phyloP scores from a whole-genome alignment of 768 basidiomycete species.

The Psilocybe sp. region DNA sequence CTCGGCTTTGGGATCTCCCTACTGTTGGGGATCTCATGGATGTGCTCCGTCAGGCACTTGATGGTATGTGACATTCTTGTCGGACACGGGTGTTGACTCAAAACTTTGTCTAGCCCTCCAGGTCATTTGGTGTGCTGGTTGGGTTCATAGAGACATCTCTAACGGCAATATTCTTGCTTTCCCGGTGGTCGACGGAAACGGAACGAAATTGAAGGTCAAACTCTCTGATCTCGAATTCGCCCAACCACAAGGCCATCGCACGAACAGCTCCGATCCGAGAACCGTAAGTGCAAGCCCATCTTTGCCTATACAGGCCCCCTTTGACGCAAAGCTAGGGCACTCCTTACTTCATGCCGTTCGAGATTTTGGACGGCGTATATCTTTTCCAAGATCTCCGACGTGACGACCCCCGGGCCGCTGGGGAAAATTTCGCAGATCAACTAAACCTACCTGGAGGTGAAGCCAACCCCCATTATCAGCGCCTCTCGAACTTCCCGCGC shows the following conservation, averaged over 20 bases:
- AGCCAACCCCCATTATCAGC: too few species aligned
- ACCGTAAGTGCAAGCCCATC: conserved; percentile 5
- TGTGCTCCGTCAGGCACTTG: not conserved
- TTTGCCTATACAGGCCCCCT: not conserved
- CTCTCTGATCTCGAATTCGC: conserved; percentile 14
- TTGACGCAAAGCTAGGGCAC: conserved; percentile 9
- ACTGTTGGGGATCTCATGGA: not conserved
- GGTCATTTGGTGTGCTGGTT: conserved; percentile 12
- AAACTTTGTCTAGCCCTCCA: conserved; percentile 10
- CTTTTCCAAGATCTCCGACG: not conserved
- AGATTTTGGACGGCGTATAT: not conserved
- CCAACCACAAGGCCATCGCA: conserved; percentile 1
- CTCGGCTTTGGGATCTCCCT: not conserved
- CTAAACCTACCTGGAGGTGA: too few species aligned
- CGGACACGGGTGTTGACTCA: not conserved
- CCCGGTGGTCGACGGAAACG: not conserved
- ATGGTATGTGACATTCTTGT: not conserved
- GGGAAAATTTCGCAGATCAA: too few species aligned
- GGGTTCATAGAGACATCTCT: conserved; percentile 16
- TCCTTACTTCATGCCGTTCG: conserved; percentile 12
- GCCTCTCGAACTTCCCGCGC: too few species aligned
- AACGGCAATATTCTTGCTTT: conserved; percentile 8
- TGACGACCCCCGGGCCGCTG: too few species aligned
- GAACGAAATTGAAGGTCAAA: conserved; percentile 3
- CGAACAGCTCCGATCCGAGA: conserved; percentile 6